Evolutionary conservation across 108 stramenopile genomes (phyloP), one percentile per base, ranked within the genome.

Genomic region (Cyclotella sp.): DNA sequence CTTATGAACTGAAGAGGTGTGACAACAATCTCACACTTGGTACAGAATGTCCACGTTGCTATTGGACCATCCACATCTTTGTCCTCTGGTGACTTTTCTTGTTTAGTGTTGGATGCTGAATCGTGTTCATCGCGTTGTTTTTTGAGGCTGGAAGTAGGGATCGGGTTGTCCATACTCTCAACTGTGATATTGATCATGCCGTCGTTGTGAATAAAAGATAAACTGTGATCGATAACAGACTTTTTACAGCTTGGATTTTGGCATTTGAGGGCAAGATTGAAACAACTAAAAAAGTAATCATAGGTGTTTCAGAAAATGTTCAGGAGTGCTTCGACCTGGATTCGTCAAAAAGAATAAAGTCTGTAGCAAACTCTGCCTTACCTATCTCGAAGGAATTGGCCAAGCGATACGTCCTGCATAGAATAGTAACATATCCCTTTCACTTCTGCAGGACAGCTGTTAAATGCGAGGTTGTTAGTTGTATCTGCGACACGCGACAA

Each of bases 381-480:
- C 63, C 63, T 90, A 67, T 97, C 96, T 28, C 92, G 77, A 13
- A 98, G 84, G 75, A 98, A 98, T 54, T 97, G 93, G 22, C 98
- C 98, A 14, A 98, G 79, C 7, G 93, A 86, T 29, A 97, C 91
- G 76, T 98, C 98, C 74, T 95, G 95, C 62, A 86, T 63, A 0
- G 91, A 93, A 76, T 97, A 98, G 72, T 95, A 98, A 58, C 92
- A 91, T 53, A 98, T 97, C 41, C 94, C 95, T 78, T 98, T 97
- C 13, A 98, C 97, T 81, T 98, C 97, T 22, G 98, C 97, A n/a
- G 93, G 90, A 21, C 79, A 80, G 53, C 79, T 34, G 34, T 34
- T 34, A 34, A 34, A 34, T 2, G 34, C 34, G 6, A 34, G 34
- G 2, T 34, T 52, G 19, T 52, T 52, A 52, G 5, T 21, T 52